These are phyloP conservation scores for Zygoascus tannicola DNA, from an alignment of 805 yeast genomes.

Conservation along the genomic window DNA sequence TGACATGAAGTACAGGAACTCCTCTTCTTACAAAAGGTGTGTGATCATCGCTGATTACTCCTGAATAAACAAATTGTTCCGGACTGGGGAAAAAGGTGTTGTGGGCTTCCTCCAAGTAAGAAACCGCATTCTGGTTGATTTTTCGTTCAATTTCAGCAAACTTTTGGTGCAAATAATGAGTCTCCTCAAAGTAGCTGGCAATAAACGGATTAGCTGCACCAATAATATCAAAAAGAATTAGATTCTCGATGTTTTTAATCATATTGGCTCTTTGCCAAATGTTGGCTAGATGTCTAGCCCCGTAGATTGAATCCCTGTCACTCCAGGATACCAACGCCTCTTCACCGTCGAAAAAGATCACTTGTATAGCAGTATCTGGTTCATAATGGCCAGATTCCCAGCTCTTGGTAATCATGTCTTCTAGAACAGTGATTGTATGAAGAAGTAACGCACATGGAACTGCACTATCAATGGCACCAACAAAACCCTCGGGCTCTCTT, in stretches of 20 bases:
- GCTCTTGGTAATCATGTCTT: constrained; percentile 16
- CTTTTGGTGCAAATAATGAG: constrained; percentile 32
- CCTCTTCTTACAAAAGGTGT: constrained; percentile 40
- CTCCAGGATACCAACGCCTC: constrained; percentile 51
- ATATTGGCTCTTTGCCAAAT: constrained; percentile 25
- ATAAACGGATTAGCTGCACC: constrained; percentile 34
- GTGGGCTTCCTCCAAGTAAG: constrained; percentile 3
- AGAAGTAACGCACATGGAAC: constrained; percentile 46
- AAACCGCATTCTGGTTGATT: constrained; percentile 14
- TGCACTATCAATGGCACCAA: constrained; percentile 55
- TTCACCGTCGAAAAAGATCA: constrained; percentile 53
- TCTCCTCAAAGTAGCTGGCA: constrained; percentile 36
- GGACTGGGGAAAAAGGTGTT: constrained; percentile 13
- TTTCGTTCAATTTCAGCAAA: constrained; percentile 31
- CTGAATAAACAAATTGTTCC: constrained; percentile 15
- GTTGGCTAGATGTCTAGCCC: constrained; percentile 42
- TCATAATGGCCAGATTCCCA: constrained; percentile 14
- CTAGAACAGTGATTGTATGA: constrained; percentile 32
- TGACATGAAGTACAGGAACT: constrained; percentile 42
- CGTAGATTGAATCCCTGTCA: constrained; percentile 44
- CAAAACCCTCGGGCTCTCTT: constrained; percentile 41
- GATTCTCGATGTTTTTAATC: constrained; percentile 33
- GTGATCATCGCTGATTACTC: constrained; percentile 42
- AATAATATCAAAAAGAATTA: constrained; percentile 43
- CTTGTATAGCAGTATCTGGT: constrained; percentile 32